phyloP scores from a whole-genome alignment of 2,329 filamentous ascomycete species.

The Macroventuria anomochaeta region DNA sequence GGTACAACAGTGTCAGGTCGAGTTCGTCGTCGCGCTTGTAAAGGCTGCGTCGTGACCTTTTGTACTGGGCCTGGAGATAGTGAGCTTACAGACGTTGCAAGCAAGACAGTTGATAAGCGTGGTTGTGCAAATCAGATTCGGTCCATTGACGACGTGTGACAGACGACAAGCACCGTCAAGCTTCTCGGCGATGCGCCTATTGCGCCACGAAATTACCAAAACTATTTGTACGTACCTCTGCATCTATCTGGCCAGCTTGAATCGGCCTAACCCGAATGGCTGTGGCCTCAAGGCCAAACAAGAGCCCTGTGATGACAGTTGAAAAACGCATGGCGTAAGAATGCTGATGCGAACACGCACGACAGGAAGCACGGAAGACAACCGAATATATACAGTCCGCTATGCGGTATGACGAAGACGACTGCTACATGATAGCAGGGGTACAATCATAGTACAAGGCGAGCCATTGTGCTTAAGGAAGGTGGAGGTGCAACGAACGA shows the following conservation, averaged over 20 bases:
- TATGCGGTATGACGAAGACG: conserved; percentile 21
- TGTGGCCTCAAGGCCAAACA: conserved; percentile 35
- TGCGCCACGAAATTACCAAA: conserved; percentile 1
- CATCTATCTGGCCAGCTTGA: conserved; percentile 25
- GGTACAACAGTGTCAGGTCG: conserved; percentile 52
- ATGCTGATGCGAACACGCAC: conserved; percentile 16
- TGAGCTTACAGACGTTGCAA: background rate
- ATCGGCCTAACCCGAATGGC: conserved; percentile 30
- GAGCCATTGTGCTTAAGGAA: conserved; percentile 33
- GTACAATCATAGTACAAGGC: conserved; percentile 21
- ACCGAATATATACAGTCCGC: conserved; percentile 7
- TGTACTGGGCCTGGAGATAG: conserved; percentile 20
- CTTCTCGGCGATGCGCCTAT: background rate
- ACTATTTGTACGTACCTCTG: conserved; percentile 27
- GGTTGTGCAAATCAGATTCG: too few relatives aligned
- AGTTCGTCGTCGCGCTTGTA: conserved; percentile 38
- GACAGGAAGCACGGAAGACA: background rate
- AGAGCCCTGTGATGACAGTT: conserved; percentile 26
- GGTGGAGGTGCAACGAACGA: conserved; percentile 30
- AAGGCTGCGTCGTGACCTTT: conserved; percentile 27
- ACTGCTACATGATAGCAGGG: conserved; percentile 22
- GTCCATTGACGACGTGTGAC: background rate
- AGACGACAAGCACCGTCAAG: conserved; percentile 8
- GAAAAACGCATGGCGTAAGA: conserved; percentile 36
- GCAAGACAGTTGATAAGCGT: background rate